Conservation (phyloP, 2,329 filamentous ascomycete species). For the Colletotrichum camelliae region DNA sequence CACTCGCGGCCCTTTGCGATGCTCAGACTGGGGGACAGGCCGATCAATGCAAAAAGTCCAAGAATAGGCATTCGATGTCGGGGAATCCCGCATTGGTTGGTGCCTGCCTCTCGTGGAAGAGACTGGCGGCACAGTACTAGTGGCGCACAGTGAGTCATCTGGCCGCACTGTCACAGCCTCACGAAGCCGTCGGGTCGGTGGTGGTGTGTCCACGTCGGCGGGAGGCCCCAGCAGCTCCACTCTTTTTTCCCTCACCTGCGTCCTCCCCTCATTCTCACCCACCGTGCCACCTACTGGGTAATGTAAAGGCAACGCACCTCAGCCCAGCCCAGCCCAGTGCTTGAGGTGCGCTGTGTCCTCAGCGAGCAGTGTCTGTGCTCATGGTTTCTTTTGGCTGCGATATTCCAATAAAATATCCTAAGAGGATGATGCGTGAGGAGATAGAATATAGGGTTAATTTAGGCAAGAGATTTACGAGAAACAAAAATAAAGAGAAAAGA, state of each 20-base stretch:
- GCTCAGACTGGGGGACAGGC: conserved; percentile 2
- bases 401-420: neutral
- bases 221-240: conserved; percentile 1
- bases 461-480: neutral
- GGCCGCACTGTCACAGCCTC: conserved; percentile 8
- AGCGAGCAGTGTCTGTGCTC: neutral
- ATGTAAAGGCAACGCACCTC: neutral
- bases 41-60: conserved; percentile 14
- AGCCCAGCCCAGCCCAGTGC: neutral
- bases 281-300: neutral
- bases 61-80: conserved; percentile 13
- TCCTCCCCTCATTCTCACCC: neutral
- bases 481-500: neutral
- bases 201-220: conserved; percentile 15
- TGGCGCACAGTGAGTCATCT: neutral
- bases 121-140: neutral
- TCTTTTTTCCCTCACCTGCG: conserved; percentile 10
- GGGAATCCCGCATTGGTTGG: conserved; percentile 8
- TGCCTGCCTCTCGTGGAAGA: neutral
- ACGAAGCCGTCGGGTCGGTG: neutral
- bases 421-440: neutral
- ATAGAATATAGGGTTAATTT: neutral
- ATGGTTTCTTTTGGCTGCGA: neutral
- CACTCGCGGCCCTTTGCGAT: neutral
- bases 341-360: neutral